A percentile compares a stretch with the other conserved stretches of the same genome.
phyloP scores from a whole-genome alignment of 2,329 filamentous ascomycete genomes.

The Helotiales sp. region DNA sequence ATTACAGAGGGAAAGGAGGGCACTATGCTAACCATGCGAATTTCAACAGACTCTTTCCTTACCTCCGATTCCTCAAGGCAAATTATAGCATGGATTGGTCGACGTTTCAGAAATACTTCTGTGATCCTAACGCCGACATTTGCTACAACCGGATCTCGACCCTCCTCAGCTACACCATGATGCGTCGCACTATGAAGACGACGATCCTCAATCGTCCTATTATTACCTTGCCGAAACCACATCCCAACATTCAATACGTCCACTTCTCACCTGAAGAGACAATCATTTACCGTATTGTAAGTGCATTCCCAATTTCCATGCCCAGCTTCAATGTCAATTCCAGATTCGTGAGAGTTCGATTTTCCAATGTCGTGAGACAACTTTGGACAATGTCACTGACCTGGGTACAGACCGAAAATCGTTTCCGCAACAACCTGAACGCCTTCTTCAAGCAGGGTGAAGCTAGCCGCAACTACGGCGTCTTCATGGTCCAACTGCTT shows the following conservation, averaged over 20 bases:
- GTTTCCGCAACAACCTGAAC: slow-evolving; percentile 40
- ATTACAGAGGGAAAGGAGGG: not conserved
- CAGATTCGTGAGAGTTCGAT: not conserved
- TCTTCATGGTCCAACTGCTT: slow-evolving; percentile 42
- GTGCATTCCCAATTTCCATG: slow-evolving; percentile 45
- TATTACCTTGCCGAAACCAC: slow-evolving; percentile 56
- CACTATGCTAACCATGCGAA: not conserved
- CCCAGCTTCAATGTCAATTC: not conserved
- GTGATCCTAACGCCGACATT: slow-evolving; percentile 34
- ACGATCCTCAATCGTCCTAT: slow-evolving; percentile 58
- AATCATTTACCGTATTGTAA: slow-evolving; percentile 58
- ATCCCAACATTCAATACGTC: slow-evolving; percentile 48
- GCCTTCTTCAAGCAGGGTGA: slow-evolving; percentile 31
- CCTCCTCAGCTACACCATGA: slow-evolving; percentile 50
- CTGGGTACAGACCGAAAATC: slow-evolving; percentile 43
- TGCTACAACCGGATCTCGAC: slow-evolving; percentile 33
- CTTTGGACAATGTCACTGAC: slow-evolving; percentile 4
- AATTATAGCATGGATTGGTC: slow-evolving; percentile 37
- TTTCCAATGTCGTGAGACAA: not conserved
- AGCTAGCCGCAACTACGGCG: slow-evolving; percentile 31
- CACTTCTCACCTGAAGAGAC: slow-evolving; percentile 58
- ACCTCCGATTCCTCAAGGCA: slow-evolving; percentile 42
- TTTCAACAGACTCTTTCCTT: slow-evolving; percentile 38
- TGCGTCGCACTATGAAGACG: slow-evolving; percentile 59
- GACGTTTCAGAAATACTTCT: slow-evolving; percentile 41